phyloP scores from a whole-genome alignment of 306 rosid genomes.

The Bauhinia variegata region DNA sequence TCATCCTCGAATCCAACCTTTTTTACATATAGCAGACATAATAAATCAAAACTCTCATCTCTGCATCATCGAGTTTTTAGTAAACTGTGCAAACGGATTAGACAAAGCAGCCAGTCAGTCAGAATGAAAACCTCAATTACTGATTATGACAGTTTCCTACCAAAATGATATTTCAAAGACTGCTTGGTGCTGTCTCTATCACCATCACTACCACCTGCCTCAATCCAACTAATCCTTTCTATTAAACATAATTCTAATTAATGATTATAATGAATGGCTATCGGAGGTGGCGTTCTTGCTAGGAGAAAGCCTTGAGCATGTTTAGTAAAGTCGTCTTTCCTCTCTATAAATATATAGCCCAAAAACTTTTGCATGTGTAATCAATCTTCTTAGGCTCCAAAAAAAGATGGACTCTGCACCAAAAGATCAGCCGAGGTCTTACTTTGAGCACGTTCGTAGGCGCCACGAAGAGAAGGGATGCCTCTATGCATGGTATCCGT shows the following conservation, averaged over 20 bases:
- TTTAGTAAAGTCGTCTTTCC: background rate
- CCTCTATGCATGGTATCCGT: slow-evolving; percentile 55
- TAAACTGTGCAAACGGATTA: background rate
- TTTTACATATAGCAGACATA: too few relatives aligned
- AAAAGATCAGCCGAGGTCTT: slow-evolving; percentile 47
- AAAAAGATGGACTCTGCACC: slow-evolving; percentile 50
- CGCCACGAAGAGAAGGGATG: slow-evolving; percentile 54
- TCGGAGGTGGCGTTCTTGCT: background rate
- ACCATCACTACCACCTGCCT: too few relatives aligned
- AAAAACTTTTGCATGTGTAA: slow-evolving; percentile 2
- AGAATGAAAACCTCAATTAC: background rate
- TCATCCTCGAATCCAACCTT: too few relatives aligned
- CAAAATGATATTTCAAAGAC: background rate
- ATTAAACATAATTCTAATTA: too few relatives aligned
- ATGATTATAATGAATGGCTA: slow-evolving; percentile 46
- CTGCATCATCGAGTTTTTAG: too few relatives aligned
- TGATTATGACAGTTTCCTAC: slow-evolving; percentile 20
- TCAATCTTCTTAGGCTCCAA: slow-evolving; percentile 12
- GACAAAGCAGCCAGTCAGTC: background rate
- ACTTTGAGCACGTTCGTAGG: slow-evolving; percentile 46
- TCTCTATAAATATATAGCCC: slow-evolving; percentile 20
- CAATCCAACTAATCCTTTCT: slow-evolving; percentile 28
- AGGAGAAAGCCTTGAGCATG: background rate
- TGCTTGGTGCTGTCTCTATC: slow-evolving; percentile 21
- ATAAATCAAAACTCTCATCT: too few relatives aligned